These are phyloP conservation scores for Bipolaris bicolor DNA, from an alignment of 2,329 filamentous ascomycete species.

Conservation along the genomic window DNA sequence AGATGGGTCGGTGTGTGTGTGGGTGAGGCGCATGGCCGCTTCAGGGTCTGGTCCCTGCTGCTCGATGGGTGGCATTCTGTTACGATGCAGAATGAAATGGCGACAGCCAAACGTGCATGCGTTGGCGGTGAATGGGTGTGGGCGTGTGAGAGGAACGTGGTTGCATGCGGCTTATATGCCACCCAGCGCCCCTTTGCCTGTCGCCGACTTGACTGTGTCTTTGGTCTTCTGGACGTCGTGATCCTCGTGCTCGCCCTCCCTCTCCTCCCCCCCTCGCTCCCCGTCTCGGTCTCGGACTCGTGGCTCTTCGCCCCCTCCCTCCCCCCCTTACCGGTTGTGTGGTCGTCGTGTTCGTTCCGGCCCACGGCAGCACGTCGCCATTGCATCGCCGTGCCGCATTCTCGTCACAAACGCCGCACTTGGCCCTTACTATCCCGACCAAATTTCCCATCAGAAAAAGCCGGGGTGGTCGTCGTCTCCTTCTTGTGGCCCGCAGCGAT, in stretches of 20 bases:
- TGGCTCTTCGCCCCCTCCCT: background rate
- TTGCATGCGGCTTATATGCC: conserved; percentile 7
- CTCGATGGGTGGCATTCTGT: conserved; percentile 11
- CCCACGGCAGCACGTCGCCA: conserved; percentile 13
- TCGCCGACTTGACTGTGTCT: background rate
- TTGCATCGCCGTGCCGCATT: conserved; percentile 12
- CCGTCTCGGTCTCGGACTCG: background rate
- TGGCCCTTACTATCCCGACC: conserved; percentile 13
- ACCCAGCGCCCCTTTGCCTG: background rate
- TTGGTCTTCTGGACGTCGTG: background rate
- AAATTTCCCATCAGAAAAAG: conserved; percentile 21
- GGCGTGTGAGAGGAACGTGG: background rate
- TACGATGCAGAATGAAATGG: conserved; percentile 13
- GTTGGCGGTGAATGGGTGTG: conserved; percentile 14
- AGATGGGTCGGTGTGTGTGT: conserved; percentile 16
- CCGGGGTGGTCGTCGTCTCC: conserved; percentile 6
- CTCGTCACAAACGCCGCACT: conserved; percentile 14
- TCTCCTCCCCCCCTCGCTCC: background rate
- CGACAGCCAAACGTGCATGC: conserved; percentile 14
- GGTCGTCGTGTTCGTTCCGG: conserved; percentile 8
- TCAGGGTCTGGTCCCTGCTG: conserved; percentile 19
- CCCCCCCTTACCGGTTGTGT: conserved; percentile 7
- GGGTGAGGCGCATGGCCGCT: conserved; percentile 7
- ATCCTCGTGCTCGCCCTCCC: background rate
- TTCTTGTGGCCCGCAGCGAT: conserved; percentile 18